Base-by-base conservation (phyloP, 2,329 filamentous ascomycete species). In the Sclerotinia sclerotiorum region DNA sequence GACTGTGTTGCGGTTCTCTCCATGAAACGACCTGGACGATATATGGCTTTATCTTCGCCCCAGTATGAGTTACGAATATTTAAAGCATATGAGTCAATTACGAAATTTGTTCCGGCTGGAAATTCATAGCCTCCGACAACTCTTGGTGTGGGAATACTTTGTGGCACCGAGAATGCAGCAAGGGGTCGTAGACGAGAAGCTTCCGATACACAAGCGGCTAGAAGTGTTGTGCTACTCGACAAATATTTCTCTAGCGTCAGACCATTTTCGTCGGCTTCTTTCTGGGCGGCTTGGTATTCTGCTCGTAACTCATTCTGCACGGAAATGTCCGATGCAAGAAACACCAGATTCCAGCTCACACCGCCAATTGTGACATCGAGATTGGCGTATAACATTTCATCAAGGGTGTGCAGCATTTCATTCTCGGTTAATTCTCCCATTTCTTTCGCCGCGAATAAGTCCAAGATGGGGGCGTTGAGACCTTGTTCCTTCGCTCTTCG, bases 381-480 rank as follows among this genome's bases (percentile, higher is more conserved):
- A 68, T 84, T 83, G 2, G 80, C 82, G 69, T 79, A 84, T 0
- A 84, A 77, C 55, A 78, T 77, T 72, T 84, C 82, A 69, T 84
- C 81, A 7, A 83, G 71, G 0, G 82, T 83, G 42, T 82, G 82
- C 0, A 79, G 73, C 1, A 80, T 64, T 54, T 80, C 68, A 7
- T 77, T 73, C 17, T 65, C 66, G 1, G 68, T 73, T 27, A 80
- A 73, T 6, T 65, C 44, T 0, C 77, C 76, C 5, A 27, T 3
- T 8, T 72, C 29, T 1, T 72, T 69, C 8, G 62, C 70, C 19
- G 64, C 35, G 49, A 72, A 76, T 66, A 78, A 72, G 15, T 68
- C 46, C 21, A 71, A 29, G 10, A 69, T 55, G 2, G 69, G 68
- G 8, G 51, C 46, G 13, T 52, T 54, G 13, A 35, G 27, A 3